Percentiles rank a stretch among this genome's conserved stretches.
These are phyloP conservation scores for Sporothrix inflata DNA, from an alignment of 2,329 filamentous ascomycete genomes.

Conservation along the genomic window DNA sequence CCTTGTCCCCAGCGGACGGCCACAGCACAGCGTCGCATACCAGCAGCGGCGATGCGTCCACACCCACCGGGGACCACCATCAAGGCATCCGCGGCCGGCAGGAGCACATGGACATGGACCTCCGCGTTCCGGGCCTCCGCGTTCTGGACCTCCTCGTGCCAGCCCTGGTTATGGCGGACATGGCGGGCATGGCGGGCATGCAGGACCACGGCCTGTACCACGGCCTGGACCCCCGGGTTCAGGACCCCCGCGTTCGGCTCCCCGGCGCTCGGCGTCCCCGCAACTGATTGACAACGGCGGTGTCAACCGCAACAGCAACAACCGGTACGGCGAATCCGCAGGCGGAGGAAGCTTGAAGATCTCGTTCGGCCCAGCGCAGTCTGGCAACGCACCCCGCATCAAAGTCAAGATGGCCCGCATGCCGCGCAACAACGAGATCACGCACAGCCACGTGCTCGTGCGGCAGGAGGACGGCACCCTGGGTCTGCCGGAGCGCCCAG, in stretches of 20 bases:
- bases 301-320: no score
- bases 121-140: neutral
- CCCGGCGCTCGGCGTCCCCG: no score
- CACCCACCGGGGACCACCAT: neutral
- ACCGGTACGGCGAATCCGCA: no score
- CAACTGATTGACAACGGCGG: no score
- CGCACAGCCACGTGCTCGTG: conserved; percentile 40
- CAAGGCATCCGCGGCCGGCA: neutral
- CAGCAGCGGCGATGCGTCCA: neutral
- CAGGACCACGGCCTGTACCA: no score
- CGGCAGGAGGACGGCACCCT: conserved; percentile 44
- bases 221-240: no score
- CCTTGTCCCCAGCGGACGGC: neutral
- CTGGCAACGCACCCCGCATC: neutral
- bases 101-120: neutral
- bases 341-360: no score
- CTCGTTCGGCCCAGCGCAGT: no score
- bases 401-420: conserved; percentile 36
- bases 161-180: no score
- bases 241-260: no score
- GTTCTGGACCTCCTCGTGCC: no score
- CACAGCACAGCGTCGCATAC: neutral
- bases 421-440: conserved; percentile 52
- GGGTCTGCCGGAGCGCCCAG: conserved; percentile 46
- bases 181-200: no score